Conservation (phyloP, 2,329 filamentous ascomycete genomes). For the Phoma sp. region DNA sequence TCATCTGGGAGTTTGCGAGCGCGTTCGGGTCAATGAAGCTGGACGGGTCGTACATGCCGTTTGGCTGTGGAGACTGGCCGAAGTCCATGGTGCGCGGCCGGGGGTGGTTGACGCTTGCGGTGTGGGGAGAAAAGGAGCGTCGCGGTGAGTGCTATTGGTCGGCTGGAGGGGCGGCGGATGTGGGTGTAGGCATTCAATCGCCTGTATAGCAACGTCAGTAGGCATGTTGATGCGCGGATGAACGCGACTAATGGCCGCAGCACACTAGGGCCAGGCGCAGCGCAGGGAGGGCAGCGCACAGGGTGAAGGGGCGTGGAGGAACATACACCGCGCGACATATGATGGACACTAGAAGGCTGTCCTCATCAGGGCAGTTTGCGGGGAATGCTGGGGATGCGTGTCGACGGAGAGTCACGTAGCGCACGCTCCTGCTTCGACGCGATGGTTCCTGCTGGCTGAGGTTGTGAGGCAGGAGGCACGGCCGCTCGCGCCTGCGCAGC, state of each 20-base stretch:
- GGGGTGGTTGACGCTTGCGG: constrained; percentile 6
- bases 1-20: constrained; percentile 58
- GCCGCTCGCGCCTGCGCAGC: constrained; percentile 7
- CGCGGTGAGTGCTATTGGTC: constrained; percentile 8
- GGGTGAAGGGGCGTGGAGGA: constrained; percentile 12
- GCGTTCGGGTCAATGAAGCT: constrained; percentile 50
- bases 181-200: constrained; percentile 35
- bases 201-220: constrained; percentile 36
- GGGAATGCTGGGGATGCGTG: constrained; percentile 32
- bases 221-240: constrained; percentile 37
- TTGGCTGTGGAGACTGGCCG: constrained; percentile 42
- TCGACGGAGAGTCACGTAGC: constrained; percentile 41
- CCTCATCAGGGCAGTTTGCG: constrained; percentile 37
- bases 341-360: constrained; percentile 31
- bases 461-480: constrained; percentile 22
- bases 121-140: constrained; percentile 16
- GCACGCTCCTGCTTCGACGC: constrained; percentile 39
- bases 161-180: constrained; percentile 19
- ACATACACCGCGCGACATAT: constrained; percentile 35
- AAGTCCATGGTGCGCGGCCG: constrained; percentile 45
- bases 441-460: constrained; percentile 40
- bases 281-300: constrained; percentile 20
- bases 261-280: constrained; percentile 25
- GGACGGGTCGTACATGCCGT: constrained; percentile 44
- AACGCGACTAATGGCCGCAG: constrained; percentile 32